These are phyloP conservation scores for Colletotrichum karsti DNA, from an alignment of 2,329 filamentous ascomycete species.

Conservation along the genomic window DNA sequence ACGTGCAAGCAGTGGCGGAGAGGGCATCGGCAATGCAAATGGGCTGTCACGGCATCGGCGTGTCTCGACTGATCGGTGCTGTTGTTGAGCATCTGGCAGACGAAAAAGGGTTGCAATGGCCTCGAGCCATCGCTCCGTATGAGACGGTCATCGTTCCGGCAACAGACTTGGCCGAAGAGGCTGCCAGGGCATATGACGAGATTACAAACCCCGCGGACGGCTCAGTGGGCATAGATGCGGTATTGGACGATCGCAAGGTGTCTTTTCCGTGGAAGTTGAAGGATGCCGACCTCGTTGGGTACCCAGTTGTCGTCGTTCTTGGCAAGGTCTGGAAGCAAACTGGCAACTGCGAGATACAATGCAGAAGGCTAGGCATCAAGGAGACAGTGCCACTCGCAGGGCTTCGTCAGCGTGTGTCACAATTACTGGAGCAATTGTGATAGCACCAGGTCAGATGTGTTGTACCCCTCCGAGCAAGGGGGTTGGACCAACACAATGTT, in stretches of 20 bases:
- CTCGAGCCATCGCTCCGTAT: constrained; percentile 84
- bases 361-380: constrained; percentile 71
- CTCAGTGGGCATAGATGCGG: constrained; percentile 60
- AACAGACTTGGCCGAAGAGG: constrained; percentile 55
- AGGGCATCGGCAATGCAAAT: constrained; percentile 73
- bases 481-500: too few species aligned
- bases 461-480: too few species aligned
- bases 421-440: constrained; percentile 61
- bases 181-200: constrained; percentile 69
- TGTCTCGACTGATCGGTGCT: constrained; percentile 89
- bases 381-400: constrained; percentile 63
- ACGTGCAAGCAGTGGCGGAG: background rate
- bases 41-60: constrained; percentile 96
- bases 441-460: too few species aligned
- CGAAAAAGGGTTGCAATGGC: constrained; percentile 84
- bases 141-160: constrained; percentile 74
- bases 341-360: constrained; percentile 79
- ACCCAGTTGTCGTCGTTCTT: constrained; percentile 83
- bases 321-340: constrained; percentile 73
- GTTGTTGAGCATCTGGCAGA: constrained; percentile 82
- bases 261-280: constrained; percentile 85
- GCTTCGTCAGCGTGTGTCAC: constrained; percentile 53
- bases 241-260: constrained; percentile 78
- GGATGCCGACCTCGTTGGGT: constrained; percentile 90
- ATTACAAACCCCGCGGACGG: constrained; percentile 44